Conservation (phyloP, 768 basidiomycete species). For the Psilocybe cubensis region DNA sequence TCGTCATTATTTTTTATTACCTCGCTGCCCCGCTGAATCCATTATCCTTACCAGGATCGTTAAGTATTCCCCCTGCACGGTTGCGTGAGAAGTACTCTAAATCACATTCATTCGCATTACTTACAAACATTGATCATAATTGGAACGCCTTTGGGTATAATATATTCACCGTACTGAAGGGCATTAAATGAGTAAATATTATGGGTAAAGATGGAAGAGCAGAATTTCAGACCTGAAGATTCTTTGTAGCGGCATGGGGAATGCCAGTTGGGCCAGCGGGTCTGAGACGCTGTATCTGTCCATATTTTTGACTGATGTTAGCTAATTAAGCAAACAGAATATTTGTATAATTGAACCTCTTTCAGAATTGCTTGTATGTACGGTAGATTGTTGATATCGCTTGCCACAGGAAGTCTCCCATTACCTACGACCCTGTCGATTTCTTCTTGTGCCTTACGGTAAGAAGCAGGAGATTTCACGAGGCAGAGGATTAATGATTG, state of each 20-base stretch:
- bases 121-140: background rate
- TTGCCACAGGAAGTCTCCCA: no score
- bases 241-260: background rate
- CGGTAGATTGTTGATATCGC: no score
- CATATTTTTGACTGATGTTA: no score
- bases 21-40: no score
- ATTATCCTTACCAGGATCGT: background rate
- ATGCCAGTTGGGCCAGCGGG: background rate
- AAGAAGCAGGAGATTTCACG: no score
- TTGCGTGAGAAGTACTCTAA: background rate
- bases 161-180: background rate
- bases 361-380: no score
- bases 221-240: background rate
- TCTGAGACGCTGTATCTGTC: background rate
- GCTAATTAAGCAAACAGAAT: no score
- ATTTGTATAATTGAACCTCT: no score
- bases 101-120: background rate
- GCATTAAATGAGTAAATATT: background rate
- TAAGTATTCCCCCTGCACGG: background rate
- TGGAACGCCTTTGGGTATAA: background rate
- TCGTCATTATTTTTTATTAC: no score
- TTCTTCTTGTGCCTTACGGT: no score
- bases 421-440: no score
- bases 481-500: no score
- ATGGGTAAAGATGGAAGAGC: background rate